A percentile compares a stretch with the other conserved stretches of the same genome.
phyloP scores from a whole-genome alignment of 305 asterid species.

The Fraxinus dipetala region DNA sequence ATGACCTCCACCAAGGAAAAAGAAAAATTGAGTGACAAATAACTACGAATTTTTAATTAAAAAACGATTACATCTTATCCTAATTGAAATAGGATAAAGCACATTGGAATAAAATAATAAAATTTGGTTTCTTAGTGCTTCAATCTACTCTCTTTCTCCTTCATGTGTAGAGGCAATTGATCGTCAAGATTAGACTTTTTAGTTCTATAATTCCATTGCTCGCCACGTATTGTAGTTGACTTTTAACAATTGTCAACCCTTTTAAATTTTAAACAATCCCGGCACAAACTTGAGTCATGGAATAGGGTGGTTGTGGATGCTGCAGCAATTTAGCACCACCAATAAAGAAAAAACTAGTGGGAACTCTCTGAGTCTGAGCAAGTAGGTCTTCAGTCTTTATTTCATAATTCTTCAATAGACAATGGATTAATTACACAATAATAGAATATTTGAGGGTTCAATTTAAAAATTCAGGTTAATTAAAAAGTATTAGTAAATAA shows the following conservation, averaged over 20 bases:
- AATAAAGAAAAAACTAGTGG: no score
- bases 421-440: no score
- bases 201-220: not conserved
- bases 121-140: not conserved
- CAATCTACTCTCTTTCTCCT: not conserved
- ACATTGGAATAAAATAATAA: not conserved
- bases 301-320: not conserved
- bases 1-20: not conserved
- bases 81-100: not conserved
- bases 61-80: not conserved
- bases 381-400: no score
- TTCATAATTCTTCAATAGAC: no score
- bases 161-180: not conserved
- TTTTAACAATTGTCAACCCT: constrained; percentile 21
- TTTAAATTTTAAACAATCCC: not conserved
- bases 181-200: not conserved
- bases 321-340: not conserved
- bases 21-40: not conserved
- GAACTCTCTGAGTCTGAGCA: no score
- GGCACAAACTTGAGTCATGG: constrained; percentile 8
- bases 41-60: no score
- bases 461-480: no score
- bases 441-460: no score
- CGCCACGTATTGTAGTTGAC: constrained; percentile 17
- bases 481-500: no score